These are phyloP conservation scores for Metarhizium album DNA, from an alignment of 2,329 filamentous ascomycete genomes.

Conservation along the genomic window DNA sequence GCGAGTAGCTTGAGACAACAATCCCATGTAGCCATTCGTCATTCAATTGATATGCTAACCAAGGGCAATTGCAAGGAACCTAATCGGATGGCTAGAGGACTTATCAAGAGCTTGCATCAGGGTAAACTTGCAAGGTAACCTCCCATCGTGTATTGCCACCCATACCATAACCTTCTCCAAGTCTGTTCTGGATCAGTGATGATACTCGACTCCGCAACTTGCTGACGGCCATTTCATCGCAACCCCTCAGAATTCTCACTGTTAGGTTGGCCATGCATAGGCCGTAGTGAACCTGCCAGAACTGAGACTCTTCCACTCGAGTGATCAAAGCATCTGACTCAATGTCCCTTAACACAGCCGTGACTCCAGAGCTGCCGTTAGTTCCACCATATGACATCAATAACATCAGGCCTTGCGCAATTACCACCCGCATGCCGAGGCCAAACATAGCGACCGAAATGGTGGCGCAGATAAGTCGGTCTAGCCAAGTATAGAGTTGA, in stretches of 20 bases:
- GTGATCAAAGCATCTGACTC: slow-evolving; percentile 67
- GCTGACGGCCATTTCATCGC: slow-evolving; percentile 58
- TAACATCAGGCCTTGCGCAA: slow-evolving; percentile 83
- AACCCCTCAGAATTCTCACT: slow-evolving; percentile 54
- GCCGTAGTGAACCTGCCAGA: slow-evolving; percentile 98
- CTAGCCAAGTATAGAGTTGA: slow-evolving; percentile 72
- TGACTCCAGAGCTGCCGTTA: slow-evolving; percentile 39
- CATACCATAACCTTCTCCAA: slow-evolving; percentile 80
- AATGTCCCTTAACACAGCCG: slow-evolving; percentile 74
- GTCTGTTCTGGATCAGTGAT: slow-evolving; percentile 69
- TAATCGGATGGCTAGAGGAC: neutral
- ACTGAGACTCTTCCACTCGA: slow-evolving; percentile 78
- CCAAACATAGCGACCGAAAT: slow-evolving; percentile 85
- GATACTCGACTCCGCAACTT: slow-evolving; percentile 67
- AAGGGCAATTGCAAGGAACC: neutral
- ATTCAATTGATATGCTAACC: neutral
- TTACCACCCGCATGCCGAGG: slow-evolving; percentile 72
- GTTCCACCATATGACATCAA: slow-evolving; percentile 69
- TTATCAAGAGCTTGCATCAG: slow-evolving; percentile 16
- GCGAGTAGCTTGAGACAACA: neutral
- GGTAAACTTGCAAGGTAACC: slow-evolving; percentile 71
- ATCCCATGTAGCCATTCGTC: neutral
- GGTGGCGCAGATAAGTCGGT: slow-evolving; percentile 67
- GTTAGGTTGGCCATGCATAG: slow-evolving; percentile 93
- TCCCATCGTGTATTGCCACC: slow-evolving; percentile 81